These are phyloP conservation scores for Gloeopeniophorella convolvens DNA, from an alignment of 768 basidiomycete genomes.

Conservation along the genomic window DNA sequence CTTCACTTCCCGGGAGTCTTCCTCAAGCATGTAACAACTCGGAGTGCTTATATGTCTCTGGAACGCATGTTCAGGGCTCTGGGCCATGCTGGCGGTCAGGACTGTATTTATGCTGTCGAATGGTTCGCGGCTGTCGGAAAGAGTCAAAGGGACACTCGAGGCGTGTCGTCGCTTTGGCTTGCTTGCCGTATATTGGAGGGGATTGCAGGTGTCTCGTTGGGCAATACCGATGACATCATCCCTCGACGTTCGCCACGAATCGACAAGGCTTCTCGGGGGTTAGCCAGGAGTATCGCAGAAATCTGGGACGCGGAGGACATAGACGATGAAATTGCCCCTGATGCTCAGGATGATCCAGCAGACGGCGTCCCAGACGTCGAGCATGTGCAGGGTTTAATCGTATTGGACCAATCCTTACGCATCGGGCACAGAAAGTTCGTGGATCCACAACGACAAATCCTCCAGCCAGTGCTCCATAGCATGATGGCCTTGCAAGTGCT, in stretches of 20 bases:
- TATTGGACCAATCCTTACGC: conserved; percentile 28
- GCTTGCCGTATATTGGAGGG: conserved; percentile 74
- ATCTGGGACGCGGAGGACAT: conserved; percentile 52
- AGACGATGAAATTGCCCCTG: conserved; percentile 20
- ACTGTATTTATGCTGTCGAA: conserved; percentile 69
- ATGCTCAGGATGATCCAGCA: conserved; percentile 21
- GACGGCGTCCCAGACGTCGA: conserved; percentile 11
- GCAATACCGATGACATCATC: conserved; percentile 22
- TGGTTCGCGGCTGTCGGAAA: conserved; percentile 64
- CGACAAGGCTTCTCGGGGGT: conserved; percentile 55
- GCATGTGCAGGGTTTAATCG: conserved; percentile 11
- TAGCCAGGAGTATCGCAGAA: conserved; percentile 60
- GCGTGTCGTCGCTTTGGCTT: conserved; percentile 80
- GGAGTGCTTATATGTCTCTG: conserved; percentile 46
- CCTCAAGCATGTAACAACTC: conserved; percentile 50
- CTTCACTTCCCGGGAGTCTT: conserved; percentile 52
- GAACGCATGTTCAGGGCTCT: conserved; percentile 68
- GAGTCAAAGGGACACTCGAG: conserved; percentile 36
- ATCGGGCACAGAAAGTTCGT: conserved; percentile 34
- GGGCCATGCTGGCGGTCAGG: conserved; percentile 62
- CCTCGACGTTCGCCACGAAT: conserved; percentile 39
- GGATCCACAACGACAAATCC: conserved; percentile 24
- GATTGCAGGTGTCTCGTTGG: conserved; percentile 43
- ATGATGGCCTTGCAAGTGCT: conserved; percentile 69
- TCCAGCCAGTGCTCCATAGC: conserved; percentile 64